Evolutionary conservation across 805 yeast species (phyloP), one percentile per base, ranked within the genome.

Genomic region (Cyberlindnera japonica): DNA sequence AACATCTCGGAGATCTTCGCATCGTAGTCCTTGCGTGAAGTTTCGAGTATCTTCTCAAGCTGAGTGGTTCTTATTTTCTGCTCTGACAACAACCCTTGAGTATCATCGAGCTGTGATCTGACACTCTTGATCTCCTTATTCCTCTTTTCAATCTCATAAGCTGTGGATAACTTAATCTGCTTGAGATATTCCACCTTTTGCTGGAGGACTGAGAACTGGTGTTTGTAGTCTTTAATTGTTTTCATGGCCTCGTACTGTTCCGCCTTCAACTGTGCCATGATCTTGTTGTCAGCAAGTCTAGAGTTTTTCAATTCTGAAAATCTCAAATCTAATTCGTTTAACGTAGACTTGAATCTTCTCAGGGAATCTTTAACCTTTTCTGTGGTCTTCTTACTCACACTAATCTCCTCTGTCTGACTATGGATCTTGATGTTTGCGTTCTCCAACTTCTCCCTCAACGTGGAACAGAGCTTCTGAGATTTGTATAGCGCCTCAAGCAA

Each of bases 61-160:
- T 55, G 52, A 3, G 40, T 23, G 3, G 59, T 65, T 38, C 61
- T 67, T 11, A 70, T 56, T 39, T 68, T 72, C 46, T 72, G 75
- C 40, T 72, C 77, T 8, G 72, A 68, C 29, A 73, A 55, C 34
- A 68, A 61, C 1, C 76, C 75, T 9, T 74, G 63, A 18, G 67
- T 58, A 40, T 70, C 70, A 52, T 71, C 69, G 6, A 69, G 45
- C 37, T 63, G 68, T 26, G 58, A 43, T 41, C 60, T 64, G 24
- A 69, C 47, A 20, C 56, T 52, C 14, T 55, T 57, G 14, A 69
- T 61, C 16, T 68, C 71, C 40, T 59, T 63, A 20, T 45, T 45
- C 46, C 53, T 51, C 36, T 47, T 50, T 14, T 50, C 55, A 10
- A 56, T 35, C 29, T 56, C 58, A 38, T 45, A 56, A 1, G 33